Evolutionary conservation across 2,329 filamentous ascomycete genomes (phyloP).

Genomic region (Colletotrichum graminicola): DNA sequence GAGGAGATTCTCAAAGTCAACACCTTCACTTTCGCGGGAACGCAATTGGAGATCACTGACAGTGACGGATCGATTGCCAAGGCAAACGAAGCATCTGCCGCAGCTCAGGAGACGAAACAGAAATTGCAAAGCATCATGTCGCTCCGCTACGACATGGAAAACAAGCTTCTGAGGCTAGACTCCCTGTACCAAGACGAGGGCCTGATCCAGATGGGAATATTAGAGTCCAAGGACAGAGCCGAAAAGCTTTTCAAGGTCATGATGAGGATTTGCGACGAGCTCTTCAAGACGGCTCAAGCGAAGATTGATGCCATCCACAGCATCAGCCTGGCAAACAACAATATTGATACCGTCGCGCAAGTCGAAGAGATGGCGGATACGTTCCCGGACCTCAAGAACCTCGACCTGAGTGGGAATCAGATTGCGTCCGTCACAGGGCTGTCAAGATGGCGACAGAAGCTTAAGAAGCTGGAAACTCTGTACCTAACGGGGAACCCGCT

Average conservation of each 20-base stretch:
- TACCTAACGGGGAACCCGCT: conserved; percentile 84
- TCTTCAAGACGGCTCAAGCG: conserved; percentile 78
- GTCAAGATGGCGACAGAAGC: conserved; percentile 82
- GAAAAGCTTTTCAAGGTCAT: conserved; percentile 93
- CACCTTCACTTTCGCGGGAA: conserved; percentile 76
- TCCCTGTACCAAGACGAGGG: conserved; percentile 78
- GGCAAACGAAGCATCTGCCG: conserved; percentile 61
- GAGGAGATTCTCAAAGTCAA: conserved; percentile 76
- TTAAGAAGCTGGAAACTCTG: conserved; percentile 83
- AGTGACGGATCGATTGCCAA: conserved; percentile 58
- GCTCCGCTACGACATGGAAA: conserved; percentile 76
- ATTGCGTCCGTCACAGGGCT: conserved; percentile 77
- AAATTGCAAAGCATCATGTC: conserved; percentile 79
- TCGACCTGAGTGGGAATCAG: conserved; percentile 89
- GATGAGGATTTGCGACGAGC: conserved; percentile 85
- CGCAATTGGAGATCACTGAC: conserved; percentile 68
- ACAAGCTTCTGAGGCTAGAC: conserved; percentile 88
- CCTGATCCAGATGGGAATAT: conserved; percentile 80
- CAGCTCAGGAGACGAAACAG: conserved; percentile 72
- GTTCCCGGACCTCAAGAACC: conserved; percentile 87
- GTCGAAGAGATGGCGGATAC: conserved; percentile 82
- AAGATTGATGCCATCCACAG: conserved; percentile 85
- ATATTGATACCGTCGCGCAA: conserved; percentile 76
- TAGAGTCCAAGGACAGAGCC: conserved; percentile 76
- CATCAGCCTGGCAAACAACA: conserved; percentile 85